Conservation (phyloP, 257 asterid species). For the Cordia subcordata region DNA sequence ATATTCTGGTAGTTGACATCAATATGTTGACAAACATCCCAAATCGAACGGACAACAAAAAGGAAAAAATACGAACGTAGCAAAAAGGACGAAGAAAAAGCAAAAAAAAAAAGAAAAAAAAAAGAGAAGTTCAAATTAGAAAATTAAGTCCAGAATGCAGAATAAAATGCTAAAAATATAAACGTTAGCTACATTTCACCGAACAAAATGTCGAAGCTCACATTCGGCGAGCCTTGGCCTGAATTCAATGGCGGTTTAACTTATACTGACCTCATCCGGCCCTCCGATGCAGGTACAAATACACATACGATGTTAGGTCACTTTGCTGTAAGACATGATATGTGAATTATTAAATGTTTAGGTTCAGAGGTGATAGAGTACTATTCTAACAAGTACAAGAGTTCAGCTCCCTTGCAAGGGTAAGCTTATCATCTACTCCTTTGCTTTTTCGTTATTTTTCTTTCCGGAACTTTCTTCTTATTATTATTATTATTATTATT, state of each 20-base stretch:
- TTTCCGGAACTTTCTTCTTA: too few relatives aligned
- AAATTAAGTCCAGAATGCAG: too few relatives aligned
- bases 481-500: too few relatives aligned
- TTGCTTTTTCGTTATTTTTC: background rate
- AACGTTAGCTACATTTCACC: background rate
- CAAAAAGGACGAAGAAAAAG: too few relatives aligned
- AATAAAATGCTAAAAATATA: too few relatives aligned
- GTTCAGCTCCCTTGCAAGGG: constrained; percentile 86
- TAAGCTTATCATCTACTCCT: constrained; percentile 16
- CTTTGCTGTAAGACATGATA: too few relatives aligned
- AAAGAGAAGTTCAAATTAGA: too few relatives aligned
- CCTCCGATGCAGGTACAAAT: constrained; percentile 50
- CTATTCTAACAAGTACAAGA: constrained; percentile 61
- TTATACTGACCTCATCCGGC: constrained; percentile 55
- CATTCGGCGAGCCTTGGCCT: constrained; percentile 82
- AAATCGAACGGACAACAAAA: too few relatives aligned
- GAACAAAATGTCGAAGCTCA: constrained; percentile 4
- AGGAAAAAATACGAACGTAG: too few relatives aligned
- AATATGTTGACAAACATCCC: too few relatives aligned
- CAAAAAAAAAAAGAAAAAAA: too few relatives aligned
- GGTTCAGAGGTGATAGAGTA: constrained; percentile 65
- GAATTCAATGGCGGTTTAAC: constrained; percentile 64
- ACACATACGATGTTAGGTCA: background rate
- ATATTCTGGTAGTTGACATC: too few relatives aligned
- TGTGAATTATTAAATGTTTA: constrained; percentile 10